Evolutionary conservation across 2,329 filamentous ascomycete species (phyloP).

Genomic region (Aspergillus spinulosporus): DNA sequence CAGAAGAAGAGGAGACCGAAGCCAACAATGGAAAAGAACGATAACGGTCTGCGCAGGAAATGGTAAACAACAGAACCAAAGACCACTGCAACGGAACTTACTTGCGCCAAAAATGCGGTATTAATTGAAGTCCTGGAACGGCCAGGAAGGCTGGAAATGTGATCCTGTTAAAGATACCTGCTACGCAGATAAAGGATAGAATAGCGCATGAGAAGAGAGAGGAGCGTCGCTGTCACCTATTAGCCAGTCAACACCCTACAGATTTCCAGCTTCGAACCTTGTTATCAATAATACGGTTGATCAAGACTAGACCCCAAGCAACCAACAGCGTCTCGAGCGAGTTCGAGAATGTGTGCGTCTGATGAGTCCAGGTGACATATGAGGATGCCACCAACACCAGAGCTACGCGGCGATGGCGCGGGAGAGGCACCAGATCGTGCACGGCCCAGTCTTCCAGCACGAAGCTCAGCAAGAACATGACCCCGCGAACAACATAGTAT

Average conservation of each 20-base stretch:
- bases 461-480: slow-evolving; percentile 95
- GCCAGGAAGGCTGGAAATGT: slow-evolving; percentile 93
- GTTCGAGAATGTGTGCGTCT: slow-evolving; percentile 98
- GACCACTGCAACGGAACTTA: slow-evolving; percentile 46
- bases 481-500: slow-evolving; percentile 81
- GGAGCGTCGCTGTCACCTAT: slow-evolving; percentile 62
- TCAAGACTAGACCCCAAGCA: slow-evolving; percentile 88
- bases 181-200: slow-evolving; percentile 76
- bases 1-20: slow-evolving; percentile 68
- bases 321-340: slow-evolving; percentile 92
- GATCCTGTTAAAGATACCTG: slow-evolving; percentile 93
- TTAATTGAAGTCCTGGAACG: slow-evolving; percentile 76
- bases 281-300: slow-evolving; percentile 77
- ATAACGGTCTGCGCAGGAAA: slow-evolving; percentile 50
- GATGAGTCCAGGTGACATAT: slow-evolving; percentile 98
- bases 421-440: slow-evolving; percentile 80
- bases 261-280: slow-evolving; percentile 55
- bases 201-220: slow-evolving; percentile 74
- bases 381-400: slow-evolving; percentile 88
- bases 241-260: slow-evolving; percentile 11
- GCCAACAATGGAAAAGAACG: slow-evolving; percentile 62
- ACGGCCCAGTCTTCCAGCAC: slow-evolving; percentile 97
- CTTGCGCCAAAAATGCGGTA: slow-evolving; percentile 84
- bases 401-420: slow-evolving; percentile 69
- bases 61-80: slow-evolving; percentile 12